Base-by-base conservation (phyloP, 2,329 filamentous ascomycete species). In the Trichoderma cornu-damae region DNA sequence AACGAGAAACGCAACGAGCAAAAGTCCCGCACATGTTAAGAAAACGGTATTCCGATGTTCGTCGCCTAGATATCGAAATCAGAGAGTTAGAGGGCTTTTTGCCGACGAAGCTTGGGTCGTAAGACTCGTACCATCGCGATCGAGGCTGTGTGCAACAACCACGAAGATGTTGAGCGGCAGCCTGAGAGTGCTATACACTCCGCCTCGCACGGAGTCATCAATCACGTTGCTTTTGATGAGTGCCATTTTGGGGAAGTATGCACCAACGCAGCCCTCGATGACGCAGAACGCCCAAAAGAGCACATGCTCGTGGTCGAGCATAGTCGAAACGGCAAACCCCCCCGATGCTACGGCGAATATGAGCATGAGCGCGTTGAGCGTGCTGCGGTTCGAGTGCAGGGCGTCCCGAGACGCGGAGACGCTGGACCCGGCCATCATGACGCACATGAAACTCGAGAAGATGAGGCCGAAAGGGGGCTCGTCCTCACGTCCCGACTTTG, bases 281-380 rank as follows among this genome's bases (percentile, higher is more conserved):
- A 82, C 60, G 63, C 79, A 82, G 63, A 85, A 82, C 6, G 74
- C 73, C 77, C 78, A 82, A 61, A 85, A 80, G 0, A 79, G 73
- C 3, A 75, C 43, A 3, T 65, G 61, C 63, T 79, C 76, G 34
- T 70, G 69, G 61, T 74, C 71, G 12, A 76, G 57, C 2, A 78
- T 63, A 7, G 75, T 71, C 8, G 77, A 72, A 22, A 75, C 64
- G 37, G 76, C 69, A 52, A 79, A 67, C 44, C 72, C 69, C 40
- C 65, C 63, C 43, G 69, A 67, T n/a, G 69, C 66, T 4, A 72
- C 38, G 8, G 71, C 60, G 22, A 71, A 65, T 8, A 69, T 62
- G 7, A 68, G 40, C 50, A 75, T 72, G 1, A 75, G 68, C 8
- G 73, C 67, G 20, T 64, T 65, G 7, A 63, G 67, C n/a, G 72